Conservation (phyloP, 2,329 filamentous ascomycete genomes). For the Celoporthe dispersa region DNA sequence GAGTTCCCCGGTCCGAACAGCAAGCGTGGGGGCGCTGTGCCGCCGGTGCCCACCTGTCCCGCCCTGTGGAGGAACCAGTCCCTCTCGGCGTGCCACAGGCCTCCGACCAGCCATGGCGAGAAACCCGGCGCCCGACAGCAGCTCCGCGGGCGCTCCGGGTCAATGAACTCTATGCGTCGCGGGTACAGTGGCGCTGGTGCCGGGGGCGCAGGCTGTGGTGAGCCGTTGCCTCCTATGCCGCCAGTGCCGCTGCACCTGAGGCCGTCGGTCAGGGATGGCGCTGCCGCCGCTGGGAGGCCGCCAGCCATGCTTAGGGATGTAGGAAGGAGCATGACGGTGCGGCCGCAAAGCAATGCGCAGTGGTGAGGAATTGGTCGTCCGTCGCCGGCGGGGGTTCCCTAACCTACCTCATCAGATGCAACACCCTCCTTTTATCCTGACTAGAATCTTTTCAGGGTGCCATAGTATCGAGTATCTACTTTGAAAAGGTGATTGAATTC, state of each 20-base stretch:
- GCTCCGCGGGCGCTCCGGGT: conserved; percentile 18
- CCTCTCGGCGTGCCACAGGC: conserved; percentile 7
- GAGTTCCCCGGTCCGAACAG: not conserved
- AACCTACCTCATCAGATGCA: not conserved
- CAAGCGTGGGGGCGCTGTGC: not conserved
- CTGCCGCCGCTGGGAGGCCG: not conserved
- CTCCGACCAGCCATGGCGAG: conserved; percentile 27
- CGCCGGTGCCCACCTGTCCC: not conserved
- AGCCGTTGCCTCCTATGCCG: conserved; percentile 24
- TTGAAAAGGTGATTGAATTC: too few relatives aligned
- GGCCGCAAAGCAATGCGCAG: conserved; percentile 2
- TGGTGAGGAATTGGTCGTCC: not conserved
- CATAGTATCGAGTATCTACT: too few relatives aligned
- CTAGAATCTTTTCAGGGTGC: too few relatives aligned
- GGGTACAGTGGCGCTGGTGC: conserved; percentile 4
- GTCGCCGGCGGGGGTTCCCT: too few relatives aligned
- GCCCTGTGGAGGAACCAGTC: conserved; percentile 17
- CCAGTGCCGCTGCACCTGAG: conserved; percentile 22
- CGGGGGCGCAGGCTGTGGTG: conserved; percentile 3
- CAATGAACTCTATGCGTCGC: conserved; percentile 20
- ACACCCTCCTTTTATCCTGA: not conserved
- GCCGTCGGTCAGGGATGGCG: conserved; percentile 17
- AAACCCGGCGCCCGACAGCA: conserved; percentile 10
- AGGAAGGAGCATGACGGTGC: not conserved
- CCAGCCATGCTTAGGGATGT: conserved; percentile 1